A percentile compares a stretch with the other conserved stretches of the same genome.
phyloP scores from a whole-genome alignment of 1,284 basidiomycete genomes.

The Laetiporus sulphureus region DNA sequence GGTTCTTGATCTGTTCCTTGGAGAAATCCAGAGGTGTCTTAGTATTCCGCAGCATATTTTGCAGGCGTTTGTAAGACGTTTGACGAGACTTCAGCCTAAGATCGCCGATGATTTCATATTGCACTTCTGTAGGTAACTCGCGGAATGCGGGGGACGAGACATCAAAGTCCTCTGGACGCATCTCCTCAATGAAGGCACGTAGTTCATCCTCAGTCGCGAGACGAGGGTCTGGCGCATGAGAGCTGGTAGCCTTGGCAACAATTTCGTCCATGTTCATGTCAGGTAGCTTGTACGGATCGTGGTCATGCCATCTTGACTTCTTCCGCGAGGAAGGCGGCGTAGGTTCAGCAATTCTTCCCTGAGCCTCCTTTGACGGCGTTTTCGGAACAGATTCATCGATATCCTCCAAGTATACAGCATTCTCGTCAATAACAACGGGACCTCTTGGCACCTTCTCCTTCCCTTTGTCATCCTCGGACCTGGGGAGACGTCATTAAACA shows the following conservation, averaged over 20 bases:
- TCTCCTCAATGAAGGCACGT: conserved; percentile 85
- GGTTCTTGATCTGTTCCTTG: conserved; percentile 86
- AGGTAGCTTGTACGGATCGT: conserved; percentile 82
- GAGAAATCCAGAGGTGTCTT: conserved; percentile 93
- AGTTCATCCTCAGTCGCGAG: conserved; percentile 93
- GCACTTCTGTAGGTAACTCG: conserved; percentile 90
- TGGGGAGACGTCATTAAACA: conserved; percentile 1
- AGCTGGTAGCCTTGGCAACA: conserved; percentile 51
- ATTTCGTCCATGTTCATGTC: conserved; percentile 60
- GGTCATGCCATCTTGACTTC: conserved; percentile 58
- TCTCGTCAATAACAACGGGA: conserved; percentile 50
- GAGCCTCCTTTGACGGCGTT: conserved; percentile 39
- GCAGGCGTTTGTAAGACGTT: conserved; percentile 86
- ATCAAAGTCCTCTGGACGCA: conserved; percentile 91
- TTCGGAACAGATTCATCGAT: conserved; percentile 52
- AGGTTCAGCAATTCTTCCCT: conserved; percentile 26
- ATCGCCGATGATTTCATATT: conserved; percentile 98
- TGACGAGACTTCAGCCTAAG: conserved; percentile 89
- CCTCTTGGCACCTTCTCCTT: conserved; percentile 37
- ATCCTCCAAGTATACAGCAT: conserved; percentile 84
- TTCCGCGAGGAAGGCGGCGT: conserved; percentile 47
- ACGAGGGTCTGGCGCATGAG: conserved; percentile 73
- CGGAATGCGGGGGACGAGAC: conserved; percentile 85
- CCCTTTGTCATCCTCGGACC: conserved; percentile 25
- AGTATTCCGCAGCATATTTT: conserved; percentile 82